Percentiles rank a stretch among this genome's conserved stretches.
Evolutionary conservation across 352 stramenopile genomes (phyloP).

Genomic region (Thraustochytrium sp.): DNA sequence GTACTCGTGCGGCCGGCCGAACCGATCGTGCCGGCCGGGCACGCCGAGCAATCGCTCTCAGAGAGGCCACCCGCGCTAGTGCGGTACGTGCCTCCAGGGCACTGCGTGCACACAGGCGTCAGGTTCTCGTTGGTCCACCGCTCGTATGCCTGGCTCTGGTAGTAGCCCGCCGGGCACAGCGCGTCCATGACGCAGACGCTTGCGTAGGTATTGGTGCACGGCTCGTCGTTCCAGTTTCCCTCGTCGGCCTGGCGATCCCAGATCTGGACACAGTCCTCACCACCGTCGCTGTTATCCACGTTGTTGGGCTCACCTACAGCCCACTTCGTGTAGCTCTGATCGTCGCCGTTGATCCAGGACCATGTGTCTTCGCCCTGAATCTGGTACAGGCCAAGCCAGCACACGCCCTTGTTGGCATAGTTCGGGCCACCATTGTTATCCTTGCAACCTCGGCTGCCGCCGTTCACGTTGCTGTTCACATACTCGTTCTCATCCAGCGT

Average conservation of each 20-base stretch:
- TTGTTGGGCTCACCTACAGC: conserved; percentile 30
- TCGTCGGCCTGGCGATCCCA: background rate
- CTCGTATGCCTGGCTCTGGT: conserved; percentile 3
- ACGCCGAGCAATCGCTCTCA: background rate
- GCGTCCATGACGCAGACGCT: background rate
- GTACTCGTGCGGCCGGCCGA: background rate
- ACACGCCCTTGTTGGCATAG: no score
- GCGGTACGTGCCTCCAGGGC: conserved; percentile 2
- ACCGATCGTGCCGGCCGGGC: conserved; percentile 23
- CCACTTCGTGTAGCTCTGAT: background rate
- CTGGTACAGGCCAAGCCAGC: conserved; percentile 44
- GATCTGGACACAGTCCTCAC: conserved; percentile 31
- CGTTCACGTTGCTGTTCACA: background rate
- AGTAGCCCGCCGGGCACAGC: background rate
- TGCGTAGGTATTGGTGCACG: background rate
- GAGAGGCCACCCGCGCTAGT: background rate
- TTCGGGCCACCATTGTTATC: background rate
- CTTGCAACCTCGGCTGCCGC: background rate
- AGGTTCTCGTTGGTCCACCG: background rate
- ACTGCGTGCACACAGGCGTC: background rate
- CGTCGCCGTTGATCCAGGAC: background rate
- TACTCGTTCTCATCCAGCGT: background rate
- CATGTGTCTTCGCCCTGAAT: background rate
- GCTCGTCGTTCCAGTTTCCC: conserved; percentile 38
- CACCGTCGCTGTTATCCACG: background rate